These are phyloP conservation scores for Cylindrodendrum hubeiense DNA, from an alignment of 2,329 filamentous ascomycete species.

Conservation along the genomic window DNA sequence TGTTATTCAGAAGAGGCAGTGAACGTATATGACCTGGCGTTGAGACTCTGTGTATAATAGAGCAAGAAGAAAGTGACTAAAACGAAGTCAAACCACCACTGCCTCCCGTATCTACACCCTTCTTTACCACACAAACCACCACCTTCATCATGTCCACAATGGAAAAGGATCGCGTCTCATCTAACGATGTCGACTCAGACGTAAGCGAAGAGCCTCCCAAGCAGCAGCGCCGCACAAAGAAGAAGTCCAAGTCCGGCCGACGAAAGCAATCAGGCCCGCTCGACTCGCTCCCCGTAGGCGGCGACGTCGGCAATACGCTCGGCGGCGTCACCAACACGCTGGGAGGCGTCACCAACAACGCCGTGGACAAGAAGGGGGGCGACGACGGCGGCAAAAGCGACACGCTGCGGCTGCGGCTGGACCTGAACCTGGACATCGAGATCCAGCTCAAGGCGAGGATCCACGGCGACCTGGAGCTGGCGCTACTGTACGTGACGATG, in stretches of 20 bases:
- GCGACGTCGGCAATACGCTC: constrained; percentile 51
- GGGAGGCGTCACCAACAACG: constrained; percentile 53
- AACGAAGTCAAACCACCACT: neutral
- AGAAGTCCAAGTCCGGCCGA: constrained; percentile 45
- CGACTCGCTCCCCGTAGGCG: constrained; percentile 54
- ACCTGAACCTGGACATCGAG: constrained; percentile 86
- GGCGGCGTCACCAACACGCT: constrained; percentile 54
- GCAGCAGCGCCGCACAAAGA: constrained; percentile 43
- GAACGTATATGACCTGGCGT: constrained; percentile 40
- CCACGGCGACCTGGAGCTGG: constrained; percentile 84
- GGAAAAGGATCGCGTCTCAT: constrained; percentile 45
- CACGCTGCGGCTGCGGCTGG: constrained; percentile 76
- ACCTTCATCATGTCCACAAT: constrained; percentile 40
- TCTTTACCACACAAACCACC: neutral
- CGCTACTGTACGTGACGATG: constrained; percentile 68
- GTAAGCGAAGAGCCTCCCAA: constrained; percentile 42
- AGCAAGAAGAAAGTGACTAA: neutral
- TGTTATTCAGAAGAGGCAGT: constrained; percentile 38
- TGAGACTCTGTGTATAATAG: neutral
- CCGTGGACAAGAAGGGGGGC: constrained; percentile 49
- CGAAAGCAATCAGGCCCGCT: constrained; percentile 48
- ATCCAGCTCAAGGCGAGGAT: constrained; percentile 89
- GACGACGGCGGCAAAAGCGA: constrained; percentile 66
- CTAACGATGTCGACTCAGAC: constrained; percentile 37
- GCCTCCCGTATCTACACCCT: neutral